Base-by-base conservation (phyloP, 441 rosid genomes). In the Erodium trifolium region DNA sequence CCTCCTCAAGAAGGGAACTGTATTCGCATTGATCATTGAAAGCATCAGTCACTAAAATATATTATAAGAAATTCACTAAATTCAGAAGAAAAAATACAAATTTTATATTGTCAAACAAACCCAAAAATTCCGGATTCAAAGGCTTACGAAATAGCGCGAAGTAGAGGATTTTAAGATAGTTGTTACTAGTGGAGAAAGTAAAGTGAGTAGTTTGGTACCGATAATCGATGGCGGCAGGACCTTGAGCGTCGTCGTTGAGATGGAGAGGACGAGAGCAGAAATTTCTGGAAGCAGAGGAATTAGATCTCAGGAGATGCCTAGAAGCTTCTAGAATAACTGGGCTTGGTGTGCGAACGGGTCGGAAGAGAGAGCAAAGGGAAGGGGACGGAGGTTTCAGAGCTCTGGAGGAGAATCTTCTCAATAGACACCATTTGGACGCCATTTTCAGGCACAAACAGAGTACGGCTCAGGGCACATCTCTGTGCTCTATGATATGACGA, bases 1-100 rank as follows among this genome's bases (percentile, higher is more conserved):
- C 92, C 72, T 91, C 96, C 86, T 82, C 86, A 75, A 93, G 74
- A 76, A 87, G 69, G 73, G 84, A 82, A 81, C 97, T 91, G 94
- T 76, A 71, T 63, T 27, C 73, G 72, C 72, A 78, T 67, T 70
- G 77, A 71, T 75, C 67, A 39, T 12, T 13, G 12, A 1, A 49
- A 49, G 12, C 3, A 3, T 4, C 16, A 49, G 12, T 49, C 14
- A 13, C 55, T n/a, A 49, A 49, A 49, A 6, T 8, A 39, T 39
- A 39, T 39, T 39, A 6, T 39, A 39, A 6, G 6, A 39, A 39
- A 39, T 39, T 4, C 45, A 6, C 45, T 39, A 39, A 39, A 39
- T 39, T 39, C 45, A 39, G 6, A 39, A 9, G 9, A 39, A 49
- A 49, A 11, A 11, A 49, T 49, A 49, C 14, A 49, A 13, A 49